Conservation (phyloP, 2,329 filamentous ascomycete species). For the Clonostachys sp. region DNA sequence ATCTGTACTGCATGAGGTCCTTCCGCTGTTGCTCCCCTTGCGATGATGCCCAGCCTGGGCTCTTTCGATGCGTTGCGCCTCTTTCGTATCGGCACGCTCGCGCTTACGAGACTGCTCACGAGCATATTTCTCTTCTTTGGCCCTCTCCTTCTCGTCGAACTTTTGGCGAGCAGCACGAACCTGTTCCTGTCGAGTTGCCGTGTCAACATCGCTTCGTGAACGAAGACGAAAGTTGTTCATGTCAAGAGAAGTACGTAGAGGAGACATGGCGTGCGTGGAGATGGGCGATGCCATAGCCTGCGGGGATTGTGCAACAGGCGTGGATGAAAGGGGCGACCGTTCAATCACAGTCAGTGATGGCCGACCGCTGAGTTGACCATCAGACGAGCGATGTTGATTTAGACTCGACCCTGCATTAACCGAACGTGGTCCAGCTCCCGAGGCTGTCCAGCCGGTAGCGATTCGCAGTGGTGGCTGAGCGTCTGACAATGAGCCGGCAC, state of each 20-base stretch:
- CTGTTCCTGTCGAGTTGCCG: slow-evolving; percentile 47
- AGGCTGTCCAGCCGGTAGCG: background rate
- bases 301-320: slow-evolving; percentile 14
- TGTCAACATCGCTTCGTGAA: slow-evolving; percentile 55
- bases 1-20: slow-evolving; percentile 21
- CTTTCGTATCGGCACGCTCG: slow-evolving; percentile 54
- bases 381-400: background rate
- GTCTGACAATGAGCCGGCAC: slow-evolving; percentile 25
- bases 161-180: slow-evolving; percentile 58
- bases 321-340: slow-evolving; percentile 27
- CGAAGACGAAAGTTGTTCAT: slow-evolving; percentile 52
- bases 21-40: slow-evolving; percentile 3
- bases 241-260: slow-evolving; percentile 56
- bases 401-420: background rate
- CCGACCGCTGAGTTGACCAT: background rate
- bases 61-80: slow-evolving; percentile 38
- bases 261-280: slow-evolving; percentile 33
- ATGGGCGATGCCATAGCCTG: slow-evolving; percentile 15
- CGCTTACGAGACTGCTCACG: slow-evolving; percentile 53
- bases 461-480: slow-evolving; percentile 16
- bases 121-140: slow-evolving; percentile 59
- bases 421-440: background rate
- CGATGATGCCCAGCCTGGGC: background rate
- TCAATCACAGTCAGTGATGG: slow-evolving; percentile 15
- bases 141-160: slow-evolving; percentile 57